Evolutionary conservation across 2,329 filamentous ascomycete genomes (phyloP).

Genomic region (Fusarium sp.): DNA sequence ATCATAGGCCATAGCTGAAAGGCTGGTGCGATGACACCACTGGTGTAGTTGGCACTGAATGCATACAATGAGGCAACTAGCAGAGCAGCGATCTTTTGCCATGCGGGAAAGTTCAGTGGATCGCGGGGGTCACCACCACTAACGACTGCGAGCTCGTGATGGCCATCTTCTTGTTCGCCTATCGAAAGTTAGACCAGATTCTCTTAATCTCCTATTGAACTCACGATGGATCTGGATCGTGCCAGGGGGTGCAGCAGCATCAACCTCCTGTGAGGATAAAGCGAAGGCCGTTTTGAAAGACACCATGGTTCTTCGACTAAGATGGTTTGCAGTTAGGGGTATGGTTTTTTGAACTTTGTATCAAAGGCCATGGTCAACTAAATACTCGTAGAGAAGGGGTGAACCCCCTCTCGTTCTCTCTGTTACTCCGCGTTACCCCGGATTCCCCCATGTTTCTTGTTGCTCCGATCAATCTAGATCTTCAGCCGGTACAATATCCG

Average conservation of each 20-base stretch:
- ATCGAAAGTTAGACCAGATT: accelerated
- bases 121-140: slow-evolving; percentile 49
- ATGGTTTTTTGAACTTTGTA: not conserved
- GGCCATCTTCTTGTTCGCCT: slow-evolving; percentile 15
- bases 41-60: slow-evolving; percentile 50
- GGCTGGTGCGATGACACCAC: slow-evolving; percentile 48
- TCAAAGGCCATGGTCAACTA: not conserved
- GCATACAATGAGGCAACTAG: slow-evolving; percentile 47
- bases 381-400: not conserved
- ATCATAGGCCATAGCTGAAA: slow-evolving; percentile 47
- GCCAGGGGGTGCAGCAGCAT: slow-evolving; percentile 23
- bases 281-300: slow-evolving; percentile 22
- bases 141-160: not conserved
- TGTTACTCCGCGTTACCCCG: slow-evolving; percentile 20
- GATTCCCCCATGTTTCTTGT: slow-evolving; percentile 13
- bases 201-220: not conserved
- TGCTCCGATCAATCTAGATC: slow-evolving; percentile 5
- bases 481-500: not conserved
- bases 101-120: slow-evolving; percentile 50
- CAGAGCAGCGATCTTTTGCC: slow-evolving; percentile 49
- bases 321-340: not conserved
- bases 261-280: slow-evolving; percentile 19
- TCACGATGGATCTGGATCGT: slow-evolving; percentile 22
- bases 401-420: not conserved
- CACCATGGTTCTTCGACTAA: not conserved